Conservation (phyloP, 306 rosid species). For the Castanospermum australe region DNA sequence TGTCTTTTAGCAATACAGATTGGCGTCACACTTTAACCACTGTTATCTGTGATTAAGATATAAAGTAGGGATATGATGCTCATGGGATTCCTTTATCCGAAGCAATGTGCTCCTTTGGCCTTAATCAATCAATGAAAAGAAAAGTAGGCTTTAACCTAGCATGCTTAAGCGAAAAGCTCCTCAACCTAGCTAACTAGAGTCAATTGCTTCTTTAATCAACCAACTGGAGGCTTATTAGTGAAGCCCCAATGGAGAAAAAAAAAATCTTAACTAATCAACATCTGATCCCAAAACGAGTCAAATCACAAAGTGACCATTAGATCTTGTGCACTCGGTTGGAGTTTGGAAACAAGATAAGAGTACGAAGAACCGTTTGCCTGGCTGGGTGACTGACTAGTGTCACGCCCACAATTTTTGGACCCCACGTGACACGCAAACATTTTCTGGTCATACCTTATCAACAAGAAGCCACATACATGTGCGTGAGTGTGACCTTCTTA, state of each 20-base stretch:
- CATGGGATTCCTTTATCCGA: constrained; percentile 4
- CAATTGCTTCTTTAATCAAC: constrained; percentile 22
- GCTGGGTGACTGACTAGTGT: constrained; percentile 44
- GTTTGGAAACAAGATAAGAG: constrained; percentile 21
- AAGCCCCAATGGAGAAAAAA: background rate
- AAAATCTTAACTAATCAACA: constrained; percentile 15
- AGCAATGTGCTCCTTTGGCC: background rate
- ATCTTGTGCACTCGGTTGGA: constrained; percentile 28
- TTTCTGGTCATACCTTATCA: constrained; percentile 32
- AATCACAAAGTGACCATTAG: constrained; percentile 55
- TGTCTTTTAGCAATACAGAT: background rate
- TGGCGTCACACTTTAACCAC: background rate
- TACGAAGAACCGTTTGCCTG: constrained; percentile 11
- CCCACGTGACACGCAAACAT: constrained; percentile 17
- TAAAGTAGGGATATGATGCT: constrained; percentile 15
- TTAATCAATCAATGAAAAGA: constrained; percentile 13
- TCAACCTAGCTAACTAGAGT: background rate
- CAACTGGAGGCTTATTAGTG: background rate
- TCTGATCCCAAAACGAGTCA: constrained; percentile 31
- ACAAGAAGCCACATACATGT: background rate
- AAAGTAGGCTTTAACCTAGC: constrained; percentile 17
- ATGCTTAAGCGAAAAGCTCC: constrained; percentile 13
- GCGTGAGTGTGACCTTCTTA: constrained; percentile 31
- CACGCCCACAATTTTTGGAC: background rate
- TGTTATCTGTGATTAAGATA: background rate